Percentiles rank a stretch among this genome's conserved stretches.
Conservation (phyloP, 176 grass and related monocot species). For the Lolium multiflorum region DNA sequence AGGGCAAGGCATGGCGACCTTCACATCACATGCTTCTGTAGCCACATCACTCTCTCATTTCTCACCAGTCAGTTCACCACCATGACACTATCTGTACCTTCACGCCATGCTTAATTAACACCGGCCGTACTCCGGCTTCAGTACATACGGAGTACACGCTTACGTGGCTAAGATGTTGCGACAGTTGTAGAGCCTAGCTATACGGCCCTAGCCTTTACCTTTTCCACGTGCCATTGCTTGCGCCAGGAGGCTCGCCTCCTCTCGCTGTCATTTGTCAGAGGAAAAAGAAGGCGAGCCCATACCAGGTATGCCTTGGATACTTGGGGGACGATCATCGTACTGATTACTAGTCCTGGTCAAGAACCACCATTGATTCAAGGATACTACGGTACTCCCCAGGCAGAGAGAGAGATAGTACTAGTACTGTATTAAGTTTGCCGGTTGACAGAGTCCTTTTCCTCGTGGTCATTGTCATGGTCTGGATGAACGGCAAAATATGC, state of each 20-base stretch:
- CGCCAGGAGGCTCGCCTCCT: background rate
- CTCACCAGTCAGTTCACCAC: background rate
- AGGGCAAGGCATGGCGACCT: background rate
- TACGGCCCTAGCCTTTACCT: slow-evolving; percentile 33
- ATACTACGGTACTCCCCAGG: too few relatives aligned
- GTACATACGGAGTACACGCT: background rate
- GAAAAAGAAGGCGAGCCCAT: slow-evolving; percentile 15
- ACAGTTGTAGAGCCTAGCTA: background rate
- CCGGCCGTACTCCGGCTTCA: slow-evolving; percentile 1
- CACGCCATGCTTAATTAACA: background rate
- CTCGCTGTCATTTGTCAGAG: background rate
- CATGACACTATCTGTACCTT: slow-evolving; percentile 1
- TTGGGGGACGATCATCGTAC: background rate
- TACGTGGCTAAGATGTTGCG: background rate
- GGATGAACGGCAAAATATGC: background rate
- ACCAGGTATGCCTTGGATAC: slow-evolving; percentile 5
- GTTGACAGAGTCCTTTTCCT: background rate
- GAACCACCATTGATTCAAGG: too few relatives aligned
- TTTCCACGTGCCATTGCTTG: slow-evolving; percentile 48
- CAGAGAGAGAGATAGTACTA: too few relatives aligned
- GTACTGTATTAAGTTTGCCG: too few relatives aligned
- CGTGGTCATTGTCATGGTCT: slow-evolving; percentile 23
- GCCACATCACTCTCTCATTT: slow-evolving; percentile 18
- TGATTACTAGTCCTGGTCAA: background rate
- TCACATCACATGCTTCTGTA: slow-evolving; percentile 30